Evolutionary conservation across 2,329 filamentous ascomycete genomes (phyloP).

Genomic region (Arthrinium puccinioides): DNA sequence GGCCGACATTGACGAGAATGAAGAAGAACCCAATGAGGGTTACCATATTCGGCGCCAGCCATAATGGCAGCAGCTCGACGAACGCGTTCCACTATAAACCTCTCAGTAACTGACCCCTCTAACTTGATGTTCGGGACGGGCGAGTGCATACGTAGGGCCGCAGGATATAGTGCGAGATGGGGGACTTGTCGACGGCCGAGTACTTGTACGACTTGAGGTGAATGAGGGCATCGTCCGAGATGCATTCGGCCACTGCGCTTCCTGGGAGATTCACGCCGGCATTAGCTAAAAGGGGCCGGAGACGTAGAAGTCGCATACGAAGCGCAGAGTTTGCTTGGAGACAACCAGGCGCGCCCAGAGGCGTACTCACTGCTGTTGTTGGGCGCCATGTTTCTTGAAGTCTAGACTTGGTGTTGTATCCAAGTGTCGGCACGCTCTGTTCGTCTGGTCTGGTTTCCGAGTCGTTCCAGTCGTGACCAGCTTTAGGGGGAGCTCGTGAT

Average conservation of each 20-base stretch:
- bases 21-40: constrained; percentile 92
- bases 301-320: too few species aligned
- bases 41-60: constrained; percentile 97
- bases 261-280: too few species aligned
- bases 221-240: constrained; percentile 84
- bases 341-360: not conserved
- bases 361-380: constrained; percentile 26
- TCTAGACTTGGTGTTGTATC: not conserved
- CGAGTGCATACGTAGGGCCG: constrained; percentile 80
- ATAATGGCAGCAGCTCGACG: constrained; percentile 85
- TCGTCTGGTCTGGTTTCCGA: too few species aligned
- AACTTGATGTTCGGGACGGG: constrained; percentile 5
- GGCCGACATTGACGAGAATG: constrained; percentile 75
- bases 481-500: too few species aligned
- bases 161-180: constrained; percentile 87
- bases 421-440: not conserved
- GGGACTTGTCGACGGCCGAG: constrained; percentile 92
- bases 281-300: not conserved
- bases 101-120: constrained; percentile 12
- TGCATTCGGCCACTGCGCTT: constrained; percentile 58
- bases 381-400: constrained; percentile 24
- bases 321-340: constrained; percentile 8
- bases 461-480: too few species aligned
- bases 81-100: constrained; percentile 83
- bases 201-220: constrained; percentile 97